Percentiles rank a stretch among this genome's conserved stretches.
These are phyloP conservation scores for Aspergillus taichungensis DNA, from an alignment of 495 filamentous ascomycete species.

Conservation along the genomic window DNA sequence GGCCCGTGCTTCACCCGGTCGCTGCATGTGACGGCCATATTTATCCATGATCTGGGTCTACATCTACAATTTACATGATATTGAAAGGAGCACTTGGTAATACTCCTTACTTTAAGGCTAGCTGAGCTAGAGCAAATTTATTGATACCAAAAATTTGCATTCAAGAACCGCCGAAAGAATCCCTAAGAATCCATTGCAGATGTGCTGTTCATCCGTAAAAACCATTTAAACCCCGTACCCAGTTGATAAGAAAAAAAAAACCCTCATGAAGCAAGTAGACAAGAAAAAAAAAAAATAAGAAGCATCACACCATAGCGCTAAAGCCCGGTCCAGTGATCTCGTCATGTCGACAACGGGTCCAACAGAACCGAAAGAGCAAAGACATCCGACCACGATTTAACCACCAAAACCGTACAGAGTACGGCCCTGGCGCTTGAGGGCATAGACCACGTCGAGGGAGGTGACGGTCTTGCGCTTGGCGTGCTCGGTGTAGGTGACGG, in stretches of 20 bases:
- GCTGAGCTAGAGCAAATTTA: no score
- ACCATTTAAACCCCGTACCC: slow-evolving; percentile 21
- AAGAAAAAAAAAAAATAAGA: neutral
- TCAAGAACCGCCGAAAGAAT: no score
- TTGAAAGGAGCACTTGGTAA: no score
- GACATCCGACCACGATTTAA: slow-evolving; percentile 41
- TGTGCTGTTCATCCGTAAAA: neutral
- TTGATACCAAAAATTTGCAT: no score
- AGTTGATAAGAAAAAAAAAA: slow-evolving; percentile 13
- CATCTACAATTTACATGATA: neutral
- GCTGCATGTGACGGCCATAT: slow-evolving; percentile 1
- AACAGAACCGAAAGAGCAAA: neutral
- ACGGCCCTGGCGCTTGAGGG: slow-evolving; percentile 89
- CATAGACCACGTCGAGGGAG: slow-evolving; percentile 90
- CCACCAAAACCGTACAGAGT: slow-evolving; percentile 98
- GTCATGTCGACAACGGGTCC: neutral
- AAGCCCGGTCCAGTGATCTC: neutral
- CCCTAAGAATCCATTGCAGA: no score
- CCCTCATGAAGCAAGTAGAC: no score
- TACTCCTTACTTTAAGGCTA: no score
- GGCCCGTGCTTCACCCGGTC: slow-evolving; percentile 1
- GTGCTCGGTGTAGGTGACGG: slow-evolving; percentile 97
- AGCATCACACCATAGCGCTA: neutral
- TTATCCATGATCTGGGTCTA: neutral
- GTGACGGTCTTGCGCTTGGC: slow-evolving; percentile 98